Conservation (phyloP, 2,329 filamentous ascomycete genomes). For the Teratosphaeria epicoccoides region DNA sequence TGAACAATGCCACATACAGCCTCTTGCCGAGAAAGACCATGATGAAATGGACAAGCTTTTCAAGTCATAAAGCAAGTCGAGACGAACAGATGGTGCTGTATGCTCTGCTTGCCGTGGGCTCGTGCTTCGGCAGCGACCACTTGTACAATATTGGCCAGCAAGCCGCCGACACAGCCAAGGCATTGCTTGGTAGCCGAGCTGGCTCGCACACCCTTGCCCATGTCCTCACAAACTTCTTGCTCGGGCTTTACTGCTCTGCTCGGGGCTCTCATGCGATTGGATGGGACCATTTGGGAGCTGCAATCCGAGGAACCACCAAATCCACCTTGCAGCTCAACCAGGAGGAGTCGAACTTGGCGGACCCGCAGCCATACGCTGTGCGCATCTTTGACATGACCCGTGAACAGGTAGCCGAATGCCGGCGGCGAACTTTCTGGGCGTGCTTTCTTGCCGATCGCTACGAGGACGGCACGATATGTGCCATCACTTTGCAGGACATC, state of each 20-base stretch:
- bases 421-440: constrained; percentile 62
- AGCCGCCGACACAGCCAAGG: constrained; percentile 47
- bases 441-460: constrained; percentile 60
- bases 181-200: constrained; percentile 43
- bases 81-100: constrained; percentile 51
- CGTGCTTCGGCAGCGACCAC: constrained; percentile 43
- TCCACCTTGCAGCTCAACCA: constrained; percentile 48
- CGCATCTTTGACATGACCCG: constrained; percentile 16
- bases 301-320: constrained; percentile 48
- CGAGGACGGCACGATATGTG: constrained; percentile 39
- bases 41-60: constrained; percentile 45
- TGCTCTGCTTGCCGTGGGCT: constrained; percentile 47
- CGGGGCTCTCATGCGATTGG: constrained; percentile 49
- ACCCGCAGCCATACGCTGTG: not conserved
- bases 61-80: constrained; percentile 16
- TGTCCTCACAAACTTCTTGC: constrained; percentile 55
- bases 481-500: constrained; percentile 54
- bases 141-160: constrained; percentile 32
- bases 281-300: constrained; percentile 54
- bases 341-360: constrained; percentile 34
- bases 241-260: constrained; percentile 56
- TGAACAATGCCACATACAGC: constrained; percentile 44
- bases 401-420: constrained; percentile 49
- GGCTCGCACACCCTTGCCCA: constrained; percentile 51
- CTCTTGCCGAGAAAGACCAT: constrained; percentile 48